Base-by-base conservation (phyloP, 345 rosid species). In the Brassica incana region DNA sequence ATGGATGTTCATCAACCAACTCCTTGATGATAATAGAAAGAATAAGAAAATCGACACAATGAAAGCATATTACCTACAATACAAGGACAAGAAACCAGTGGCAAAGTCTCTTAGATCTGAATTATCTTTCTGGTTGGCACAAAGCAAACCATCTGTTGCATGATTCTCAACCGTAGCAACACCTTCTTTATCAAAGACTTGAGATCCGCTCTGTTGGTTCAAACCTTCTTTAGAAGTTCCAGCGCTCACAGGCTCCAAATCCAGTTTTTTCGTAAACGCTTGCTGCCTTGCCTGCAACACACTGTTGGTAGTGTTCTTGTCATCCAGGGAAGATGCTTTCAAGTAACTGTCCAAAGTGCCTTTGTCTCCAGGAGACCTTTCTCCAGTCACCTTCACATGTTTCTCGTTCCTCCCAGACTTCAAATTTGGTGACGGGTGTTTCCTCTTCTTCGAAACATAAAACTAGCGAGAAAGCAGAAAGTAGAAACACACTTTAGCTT, bases 1-100 rank as follows among this genome's bases (percentile, higher is more conserved):
- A 65, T 14, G 66, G 48, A 25, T 40, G 23, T 63, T 72, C 38
- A 78, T 60, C 56, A 67, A 69, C 15, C 38, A 56, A 48, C 36
- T 38, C 71, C 12, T 27, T 43, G 59, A 67, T 60, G 65, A 65
- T 60, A 59, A 32, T 58, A 6, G 16, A 66, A 63, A 48, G 61
- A 75, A 68, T 3, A 36, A 27, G 1, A 77, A 66, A 64, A 8
- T 20, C 0, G 7, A 29, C 30, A 69, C 23, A 75, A 30, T 3
- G 11, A 32, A 71, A 58, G 18, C 58, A 30, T 70, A 69, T 72
- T 92, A 95, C 99, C 99, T 83, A 82, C 97, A 92, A 84, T 92
- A 92, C 83, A 95, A 78, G 78, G 99, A 92, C 90, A 95, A 84
- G 83, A 91, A 95, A 72, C 88, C 88, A 74, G 85, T 82, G 64